These are phyloP conservation scores for Anthracocystis walkeri DNA, from an alignment of 1,284 basidiomycete genomes.

Conservation along the genomic window DNA sequence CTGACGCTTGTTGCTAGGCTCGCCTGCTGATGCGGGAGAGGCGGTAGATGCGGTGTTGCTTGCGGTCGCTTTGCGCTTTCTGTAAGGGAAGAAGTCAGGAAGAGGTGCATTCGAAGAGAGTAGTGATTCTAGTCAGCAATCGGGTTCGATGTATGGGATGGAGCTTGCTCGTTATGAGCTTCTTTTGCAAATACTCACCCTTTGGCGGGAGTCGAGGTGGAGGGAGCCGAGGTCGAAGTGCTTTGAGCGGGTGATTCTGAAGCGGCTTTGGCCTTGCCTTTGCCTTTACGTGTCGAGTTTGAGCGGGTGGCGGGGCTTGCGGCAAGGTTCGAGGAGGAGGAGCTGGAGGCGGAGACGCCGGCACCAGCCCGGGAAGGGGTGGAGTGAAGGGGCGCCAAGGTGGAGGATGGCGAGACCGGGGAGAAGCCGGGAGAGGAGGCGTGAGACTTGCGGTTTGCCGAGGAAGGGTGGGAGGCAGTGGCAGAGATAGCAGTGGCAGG, in stretches of 20 bases:
- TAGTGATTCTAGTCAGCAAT: not conserved
- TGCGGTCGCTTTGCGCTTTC: slow-evolving; percentile 34
- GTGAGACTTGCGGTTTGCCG: slow-evolving; percentile 27
- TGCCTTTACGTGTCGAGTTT: slow-evolving; percentile 16
- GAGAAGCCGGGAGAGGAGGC: slow-evolving; percentile 27
- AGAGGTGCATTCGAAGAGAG: not conserved
- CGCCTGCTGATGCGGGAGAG: slow-evolving; percentile 15
- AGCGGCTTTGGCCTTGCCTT: slow-evolving; percentile 18
- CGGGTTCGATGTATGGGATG: not conserved
- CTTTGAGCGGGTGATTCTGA: not conserved
- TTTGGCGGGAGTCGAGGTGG: slow-evolving; percentile 24
- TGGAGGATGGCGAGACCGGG: slow-evolving; percentile 31
- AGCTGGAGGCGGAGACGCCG: slow-evolving; percentile 15
- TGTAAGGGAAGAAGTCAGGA: slow-evolving; percentile 2
- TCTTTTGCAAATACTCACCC: slow-evolving; percentile 16
- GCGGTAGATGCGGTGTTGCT: slow-evolving; percentile 6
- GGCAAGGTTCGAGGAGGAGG: slow-evolving; percentile 15
- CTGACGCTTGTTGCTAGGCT: slow-evolving; percentile 34
- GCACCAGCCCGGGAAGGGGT: slow-evolving; percentile 41
- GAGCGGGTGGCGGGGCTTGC: slow-evolving; percentile 9
- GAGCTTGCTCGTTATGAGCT: not conserved
- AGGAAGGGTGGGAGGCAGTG: slow-evolving; percentile 28
- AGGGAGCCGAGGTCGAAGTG: slow-evolving; percentile 6
- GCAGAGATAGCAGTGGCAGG: slow-evolving; percentile 33
- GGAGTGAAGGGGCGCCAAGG: slow-evolving; percentile 38